phyloP scores from a whole-genome alignment of 208 protist genomes.

The Wallacemonas sp. region DNA sequence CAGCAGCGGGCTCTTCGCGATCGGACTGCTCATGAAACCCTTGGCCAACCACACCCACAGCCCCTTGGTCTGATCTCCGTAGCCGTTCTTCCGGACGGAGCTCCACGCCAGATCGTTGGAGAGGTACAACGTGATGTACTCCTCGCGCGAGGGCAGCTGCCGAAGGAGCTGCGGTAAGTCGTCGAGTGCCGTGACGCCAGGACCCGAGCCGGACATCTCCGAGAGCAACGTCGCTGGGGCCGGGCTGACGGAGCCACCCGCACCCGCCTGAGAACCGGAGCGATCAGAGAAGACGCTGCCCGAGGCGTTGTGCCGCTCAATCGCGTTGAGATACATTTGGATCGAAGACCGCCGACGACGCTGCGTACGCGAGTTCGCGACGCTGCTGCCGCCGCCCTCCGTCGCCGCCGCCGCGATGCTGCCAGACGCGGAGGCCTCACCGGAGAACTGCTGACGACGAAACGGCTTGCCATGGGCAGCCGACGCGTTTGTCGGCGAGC shows the following conservation, averaged over 20 bases:
- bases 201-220: not conserved
- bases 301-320: slow-evolving; percentile 15
- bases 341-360: slow-evolving; percentile 2
- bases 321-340: slow-evolving; percentile 12
- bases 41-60: slow-evolving; percentile 55
- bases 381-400: slow-evolving; percentile 14
- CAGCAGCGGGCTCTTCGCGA: slow-evolving; percentile 56
- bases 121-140: slow-evolving; percentile 55
- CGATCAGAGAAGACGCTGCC: slow-evolving; percentile 10
- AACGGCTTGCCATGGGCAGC: not conserved
- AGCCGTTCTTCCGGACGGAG: slow-evolving; percentile 30
- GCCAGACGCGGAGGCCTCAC: not conserved
- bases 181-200: not conserved
- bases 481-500: not conserved
- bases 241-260: not conserved
- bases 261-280: not conserved
- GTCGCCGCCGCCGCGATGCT: not conserved
- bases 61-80: slow-evolving; percentile 29
- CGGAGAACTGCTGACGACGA: not conserved
- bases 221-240: not conserved
- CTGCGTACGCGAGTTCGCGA: not conserved
- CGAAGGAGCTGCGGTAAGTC: slow-evolving; percentile 8
- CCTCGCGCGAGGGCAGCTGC: slow-evolving; percentile 46
- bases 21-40: slow-evolving; percentile 45
- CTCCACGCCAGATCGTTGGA: slow-evolving; percentile 56